Conservation (phyloP, 176 grass and related monocot genomes). For the Sorghum bicolor region DNA sequence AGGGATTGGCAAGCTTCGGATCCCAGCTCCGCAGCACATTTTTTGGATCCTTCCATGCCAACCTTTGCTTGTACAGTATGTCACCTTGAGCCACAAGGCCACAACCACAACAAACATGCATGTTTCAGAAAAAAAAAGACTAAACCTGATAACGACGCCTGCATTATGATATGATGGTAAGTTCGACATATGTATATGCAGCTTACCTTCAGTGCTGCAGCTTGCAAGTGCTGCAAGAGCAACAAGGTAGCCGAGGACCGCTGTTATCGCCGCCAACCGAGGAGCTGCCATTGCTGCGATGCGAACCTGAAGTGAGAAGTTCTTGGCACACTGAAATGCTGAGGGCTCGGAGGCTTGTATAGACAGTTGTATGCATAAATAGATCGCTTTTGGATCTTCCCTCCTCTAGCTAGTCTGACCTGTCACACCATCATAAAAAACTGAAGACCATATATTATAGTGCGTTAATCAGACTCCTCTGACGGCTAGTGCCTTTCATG, state of each 20-base stretch:
- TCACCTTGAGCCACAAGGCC: slow-evolving; percentile 40
- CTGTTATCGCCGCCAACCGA: background rate
- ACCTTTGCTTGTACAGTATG: slow-evolving; percentile 30
- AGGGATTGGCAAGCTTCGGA: slow-evolving; percentile 45
- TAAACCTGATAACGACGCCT: background rate
- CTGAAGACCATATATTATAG: too few species aligned
- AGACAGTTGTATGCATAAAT: background rate
- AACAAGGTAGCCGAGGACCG: background rate
- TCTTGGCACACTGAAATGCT: background rate
- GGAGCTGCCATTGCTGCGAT: slow-evolving; percentile 16
- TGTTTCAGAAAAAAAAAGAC: background rate
- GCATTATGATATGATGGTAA: background rate
- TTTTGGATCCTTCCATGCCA: slow-evolving; percentile 21
- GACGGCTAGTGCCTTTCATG: too few species aligned
- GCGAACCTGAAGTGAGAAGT: background rate
- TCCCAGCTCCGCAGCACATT: slow-evolving; percentile 43
- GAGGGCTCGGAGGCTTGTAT: background rate
- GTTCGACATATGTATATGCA: background rate
- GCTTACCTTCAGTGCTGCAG: slow-evolving; percentile 42
- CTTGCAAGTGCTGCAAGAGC: slow-evolving; percentile 21
- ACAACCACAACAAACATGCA: background rate
- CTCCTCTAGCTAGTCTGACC: background rate
- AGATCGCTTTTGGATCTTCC: slow-evolving; percentile 9
- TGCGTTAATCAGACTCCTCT: too few species aligned
- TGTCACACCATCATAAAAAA: too few species aligned